Percentiles rank a stretch among this genome's conserved stretches.
Evolutionary conservation across 1,139 yeast species (phyloP).

Genomic region (Candida tetrigidarum): DNA sequence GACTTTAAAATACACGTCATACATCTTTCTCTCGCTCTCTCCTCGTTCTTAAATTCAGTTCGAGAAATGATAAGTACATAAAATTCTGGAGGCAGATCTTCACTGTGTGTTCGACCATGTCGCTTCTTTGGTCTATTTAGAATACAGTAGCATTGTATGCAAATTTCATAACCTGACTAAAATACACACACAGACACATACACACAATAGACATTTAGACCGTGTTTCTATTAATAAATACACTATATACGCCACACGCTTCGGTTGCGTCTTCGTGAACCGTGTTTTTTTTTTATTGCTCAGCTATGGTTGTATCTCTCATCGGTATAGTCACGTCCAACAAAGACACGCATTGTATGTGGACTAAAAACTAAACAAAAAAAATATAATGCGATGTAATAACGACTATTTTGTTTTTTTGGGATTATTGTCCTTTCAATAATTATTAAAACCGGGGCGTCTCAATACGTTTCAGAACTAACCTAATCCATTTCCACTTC

Average conservation of each 20-base stretch:
- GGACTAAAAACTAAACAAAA: not conserved
- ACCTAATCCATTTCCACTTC: not conserved
- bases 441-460: not conserved
- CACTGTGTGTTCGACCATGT: not conserved
- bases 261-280: slow-evolving; percentile 3
- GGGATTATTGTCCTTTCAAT: not conserved
- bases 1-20: too few species aligned
- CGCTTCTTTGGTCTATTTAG: too few species aligned
- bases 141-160: not conserved
- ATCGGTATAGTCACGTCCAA: not conserved
- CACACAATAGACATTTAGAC: not conserved
- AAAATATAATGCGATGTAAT: not conserved
- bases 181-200: not conserved
- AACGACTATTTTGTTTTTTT: not conserved
- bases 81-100: not conserved
- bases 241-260: not conserved
- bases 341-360: not conserved
- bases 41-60: too few species aligned
- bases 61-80: too few species aligned
- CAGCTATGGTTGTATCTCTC: not conserved
- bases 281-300: not conserved
- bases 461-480: too few species aligned
- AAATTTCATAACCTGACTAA: not conserved
- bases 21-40: not conserved
- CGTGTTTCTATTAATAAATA: slow-evolving; percentile 3